phyloP scores from a whole-genome alignment of 73 alveolate genomes.

The Tetrahymena thermophila region DNA sequence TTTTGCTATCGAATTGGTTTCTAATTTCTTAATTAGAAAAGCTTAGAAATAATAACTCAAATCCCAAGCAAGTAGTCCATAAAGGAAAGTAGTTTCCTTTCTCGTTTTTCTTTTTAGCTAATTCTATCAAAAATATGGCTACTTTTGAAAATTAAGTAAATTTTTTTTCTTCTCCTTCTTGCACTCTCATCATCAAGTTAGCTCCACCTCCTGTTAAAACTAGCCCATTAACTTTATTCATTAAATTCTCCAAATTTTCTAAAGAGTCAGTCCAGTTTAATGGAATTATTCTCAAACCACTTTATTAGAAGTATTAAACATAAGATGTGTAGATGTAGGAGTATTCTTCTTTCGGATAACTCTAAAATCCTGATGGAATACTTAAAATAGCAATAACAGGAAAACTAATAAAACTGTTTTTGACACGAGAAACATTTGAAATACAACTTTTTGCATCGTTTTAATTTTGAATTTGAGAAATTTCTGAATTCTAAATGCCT shows the following conservation, averaged over 20 bases:
- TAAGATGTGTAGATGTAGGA: not conserved
- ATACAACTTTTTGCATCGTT: too few relatives aligned
- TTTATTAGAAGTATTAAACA: too few relatives aligned
- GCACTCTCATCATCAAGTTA: not conserved
- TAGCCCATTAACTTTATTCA: not conserved
- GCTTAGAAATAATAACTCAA: not conserved
- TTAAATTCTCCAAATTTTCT: not conserved
- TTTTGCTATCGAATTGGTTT: not conserved
- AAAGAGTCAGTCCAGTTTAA: not conserved
- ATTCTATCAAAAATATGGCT: slow-evolving; percentile 1
- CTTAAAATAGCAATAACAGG: not conserved
- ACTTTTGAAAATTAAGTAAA: not conserved
- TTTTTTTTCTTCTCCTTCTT: not conserved
- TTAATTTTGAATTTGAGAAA: not conserved
- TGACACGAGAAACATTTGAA: not conserved
- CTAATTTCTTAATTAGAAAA: not conserved
- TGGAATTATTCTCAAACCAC: not conserved
- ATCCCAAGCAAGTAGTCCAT: slow-evolving; percentile 45
- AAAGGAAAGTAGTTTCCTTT: slow-evolving; percentile 15
- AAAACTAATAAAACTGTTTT: not conserved
- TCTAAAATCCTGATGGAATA: not conserved
- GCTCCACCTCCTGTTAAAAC: not conserved
- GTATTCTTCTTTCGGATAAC: not conserved
- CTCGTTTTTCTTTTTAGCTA: slow-evolving; percentile 10
- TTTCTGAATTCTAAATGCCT: not conserved